Evolutionary conservation across 805 yeast species (phyloP), one percentile per base, ranked within the genome.

Genomic region (Yamadazyma insecticola): DNA sequence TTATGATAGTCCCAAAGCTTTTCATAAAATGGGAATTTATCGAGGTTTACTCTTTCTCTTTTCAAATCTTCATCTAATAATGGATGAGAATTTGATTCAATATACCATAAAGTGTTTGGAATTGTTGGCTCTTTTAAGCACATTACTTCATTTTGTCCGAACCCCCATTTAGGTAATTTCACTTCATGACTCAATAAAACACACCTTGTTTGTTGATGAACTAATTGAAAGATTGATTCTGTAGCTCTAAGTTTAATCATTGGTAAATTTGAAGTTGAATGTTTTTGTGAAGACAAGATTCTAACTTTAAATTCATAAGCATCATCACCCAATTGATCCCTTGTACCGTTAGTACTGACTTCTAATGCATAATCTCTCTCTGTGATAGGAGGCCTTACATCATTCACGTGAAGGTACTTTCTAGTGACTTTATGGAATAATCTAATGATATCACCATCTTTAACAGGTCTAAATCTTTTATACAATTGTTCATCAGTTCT

Each of bases 291-390:
- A 16, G 32, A 32, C 6, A 59, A 22, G 22, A 79, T 70, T 45
- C 73, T 68, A 13, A 90, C 58, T 34, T 73, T 73, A 71, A 87
- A 88, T 40, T 74, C 73, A 52, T 84, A 88, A 50, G 76, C 77
- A 24, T 70, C 65, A 43, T 83, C 83, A 12, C 86, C 92, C 2
- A 60, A 59, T 48, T 75, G 74, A 1, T 77, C 74, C 5, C 66
- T 55, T 54, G 72, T 74, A 4, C 90, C 92, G 35, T 76, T 63
- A 41, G 86, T 77, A 16, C 85, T 72, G 1, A 88, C 95, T 55
- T 88, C 95, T 41, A 72, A 74, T 50, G 88, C 81, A 56, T 90
- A 89, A 35, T 92, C 97, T 48, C 86, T 92, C 50, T 86, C 95
- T 7, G 90, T 74, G 16, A 88, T 74, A 7, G 96, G 96, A 3